Conservation (phyloP, 441 rosid genomes). For the Bruguiera hainesii region DNA sequence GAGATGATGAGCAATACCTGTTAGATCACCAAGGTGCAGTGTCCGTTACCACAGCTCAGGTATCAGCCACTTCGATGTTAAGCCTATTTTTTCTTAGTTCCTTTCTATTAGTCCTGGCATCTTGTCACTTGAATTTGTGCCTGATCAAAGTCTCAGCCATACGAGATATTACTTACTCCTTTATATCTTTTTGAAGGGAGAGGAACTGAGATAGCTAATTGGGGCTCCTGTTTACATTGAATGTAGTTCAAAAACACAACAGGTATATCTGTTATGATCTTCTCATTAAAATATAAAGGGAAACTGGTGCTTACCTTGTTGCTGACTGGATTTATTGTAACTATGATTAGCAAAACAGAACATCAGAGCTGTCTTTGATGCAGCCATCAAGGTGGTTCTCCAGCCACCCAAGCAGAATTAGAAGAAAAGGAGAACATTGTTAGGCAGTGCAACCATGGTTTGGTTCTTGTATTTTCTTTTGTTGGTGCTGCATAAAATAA, state of each 20-base stretch:
- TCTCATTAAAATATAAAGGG: not conserved
- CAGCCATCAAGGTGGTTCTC: conserved; percentile 89
- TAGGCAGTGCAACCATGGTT: no score
- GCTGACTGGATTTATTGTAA: conserved; percentile 12
- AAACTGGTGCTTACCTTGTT: not conserved
- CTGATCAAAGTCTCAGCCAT: not conserved
- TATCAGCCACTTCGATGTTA: conserved; percentile 21
- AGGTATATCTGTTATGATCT: conserved; percentile 37
- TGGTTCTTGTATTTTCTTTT: no score
- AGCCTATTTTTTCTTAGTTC: not conserved
- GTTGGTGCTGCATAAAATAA: no score
- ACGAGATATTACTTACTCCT: not conserved
- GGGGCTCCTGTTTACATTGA: conserved; percentile 82
- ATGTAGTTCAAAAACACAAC: conserved; percentile 95
- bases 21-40: conserved; percentile 82
- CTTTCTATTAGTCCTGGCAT: not conserved
- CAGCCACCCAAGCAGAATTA: conserved; percentile 91
- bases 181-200: conserved; percentile 43
- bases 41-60: conserved; percentile 79
- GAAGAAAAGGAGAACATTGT: conserved; percentile 65
- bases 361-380: conserved; percentile 92
- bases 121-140: not conserved
- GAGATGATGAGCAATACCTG: conserved; percentile 79
- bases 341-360: conserved; percentile 44
- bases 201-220: conserved; percentile 73